Evolutionary conservation across 139 green algal species (phyloP).

Genomic region (Micractinium sp.): DNA sequence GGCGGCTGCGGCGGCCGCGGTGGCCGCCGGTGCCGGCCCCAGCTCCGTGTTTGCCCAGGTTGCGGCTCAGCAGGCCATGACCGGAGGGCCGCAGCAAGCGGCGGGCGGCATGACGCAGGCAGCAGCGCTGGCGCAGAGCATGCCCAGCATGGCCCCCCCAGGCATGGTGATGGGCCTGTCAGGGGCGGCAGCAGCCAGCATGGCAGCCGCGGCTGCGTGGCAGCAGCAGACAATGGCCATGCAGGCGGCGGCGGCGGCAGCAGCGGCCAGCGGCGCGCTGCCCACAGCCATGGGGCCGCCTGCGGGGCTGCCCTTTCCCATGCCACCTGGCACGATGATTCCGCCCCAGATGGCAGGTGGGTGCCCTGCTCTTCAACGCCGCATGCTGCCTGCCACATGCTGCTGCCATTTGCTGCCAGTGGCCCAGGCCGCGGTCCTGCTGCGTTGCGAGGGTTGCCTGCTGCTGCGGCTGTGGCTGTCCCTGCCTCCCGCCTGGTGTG

Average conservation of each 20-base stretch:
- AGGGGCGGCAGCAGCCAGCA: background rate
- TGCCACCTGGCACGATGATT: constrained; percentile 20
- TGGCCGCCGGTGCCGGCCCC: constrained; percentile 19
- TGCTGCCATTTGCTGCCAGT: too few species aligned
- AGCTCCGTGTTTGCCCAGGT: constrained; percentile 31
- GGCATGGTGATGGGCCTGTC: constrained; percentile 10
- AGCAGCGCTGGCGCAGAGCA: background rate
- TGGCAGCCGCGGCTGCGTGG: background rate
- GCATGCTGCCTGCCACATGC: too few species aligned
- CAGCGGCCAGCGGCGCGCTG: constrained; percentile 28
- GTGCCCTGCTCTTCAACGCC: background rate
- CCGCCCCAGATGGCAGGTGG: constrained; percentile 14
- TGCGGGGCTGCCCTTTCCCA: constrained; percentile 8
- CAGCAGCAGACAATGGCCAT: constrained; percentile 39
- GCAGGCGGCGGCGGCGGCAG: constrained; percentile 36
- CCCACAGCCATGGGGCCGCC: background rate
- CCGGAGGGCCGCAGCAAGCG: background rate
- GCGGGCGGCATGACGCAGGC: background rate
- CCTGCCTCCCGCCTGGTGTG: background rate
- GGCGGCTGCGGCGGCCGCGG: constrained; percentile 19
- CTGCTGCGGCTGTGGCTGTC: too few species aligned
- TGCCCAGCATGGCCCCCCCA: background rate
- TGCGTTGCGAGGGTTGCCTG: too few species aligned
- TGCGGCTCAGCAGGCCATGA: constrained; percentile 19
- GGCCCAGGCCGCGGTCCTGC: too few species aligned